Evolutionary conservation across 2,329 filamentous ascomycete species (phyloP).

Genomic region (Curvularia sp.): DNA sequence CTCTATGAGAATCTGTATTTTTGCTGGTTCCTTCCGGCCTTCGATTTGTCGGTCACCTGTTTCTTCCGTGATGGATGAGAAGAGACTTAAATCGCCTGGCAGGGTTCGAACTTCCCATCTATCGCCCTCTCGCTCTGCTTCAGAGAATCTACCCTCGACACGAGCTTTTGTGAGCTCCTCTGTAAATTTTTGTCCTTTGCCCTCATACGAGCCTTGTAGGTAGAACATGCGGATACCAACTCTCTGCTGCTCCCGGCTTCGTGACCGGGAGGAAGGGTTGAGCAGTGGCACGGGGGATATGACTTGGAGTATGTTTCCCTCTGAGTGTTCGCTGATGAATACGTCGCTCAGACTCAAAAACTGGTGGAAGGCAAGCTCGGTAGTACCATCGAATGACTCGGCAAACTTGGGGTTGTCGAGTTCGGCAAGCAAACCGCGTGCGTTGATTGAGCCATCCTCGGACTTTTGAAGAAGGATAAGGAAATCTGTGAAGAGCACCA

Average conservation of each 20-base stretch:
- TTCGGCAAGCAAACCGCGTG: slow-evolving; percentile 81
- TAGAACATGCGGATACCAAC: slow-evolving; percentile 62
- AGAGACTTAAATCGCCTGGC: slow-evolving; percentile 61
- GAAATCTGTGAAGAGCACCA: slow-evolving; percentile 85
- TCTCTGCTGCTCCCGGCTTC: slow-evolving; percentile 41
- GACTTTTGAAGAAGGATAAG: slow-evolving; percentile 79
- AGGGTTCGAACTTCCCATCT: slow-evolving; percentile 80
- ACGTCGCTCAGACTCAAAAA: slow-evolving; percentile 74
- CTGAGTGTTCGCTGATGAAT: slow-evolving; percentile 71
- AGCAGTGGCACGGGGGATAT: slow-evolving; percentile 58
- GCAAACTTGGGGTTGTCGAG: slow-evolving; percentile 74
- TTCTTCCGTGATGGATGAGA: slow-evolving; percentile 76
- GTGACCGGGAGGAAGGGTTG: slow-evolving; percentile 40
- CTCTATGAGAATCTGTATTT: slow-evolving; percentile 76
- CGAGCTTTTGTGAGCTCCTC: slow-evolving; percentile 89
- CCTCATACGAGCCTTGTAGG: slow-evolving; percentile 78
- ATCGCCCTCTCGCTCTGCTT: slow-evolving; percentile 80
- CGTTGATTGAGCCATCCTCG: slow-evolving; percentile 67
- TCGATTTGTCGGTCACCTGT: slow-evolving; percentile 67
- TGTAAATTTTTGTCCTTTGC: slow-evolving; percentile 75
- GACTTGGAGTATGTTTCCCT: slow-evolving; percentile 72
- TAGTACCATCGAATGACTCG: slow-evolving; percentile 41
- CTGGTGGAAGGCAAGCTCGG: slow-evolving; percentile 77
- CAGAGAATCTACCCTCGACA: slow-evolving; percentile 83
- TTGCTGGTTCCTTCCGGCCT: slow-evolving; percentile 71